Base-by-base conservation (phyloP, 1,139 yeast species). In the Suhomyces taliae region DNA sequence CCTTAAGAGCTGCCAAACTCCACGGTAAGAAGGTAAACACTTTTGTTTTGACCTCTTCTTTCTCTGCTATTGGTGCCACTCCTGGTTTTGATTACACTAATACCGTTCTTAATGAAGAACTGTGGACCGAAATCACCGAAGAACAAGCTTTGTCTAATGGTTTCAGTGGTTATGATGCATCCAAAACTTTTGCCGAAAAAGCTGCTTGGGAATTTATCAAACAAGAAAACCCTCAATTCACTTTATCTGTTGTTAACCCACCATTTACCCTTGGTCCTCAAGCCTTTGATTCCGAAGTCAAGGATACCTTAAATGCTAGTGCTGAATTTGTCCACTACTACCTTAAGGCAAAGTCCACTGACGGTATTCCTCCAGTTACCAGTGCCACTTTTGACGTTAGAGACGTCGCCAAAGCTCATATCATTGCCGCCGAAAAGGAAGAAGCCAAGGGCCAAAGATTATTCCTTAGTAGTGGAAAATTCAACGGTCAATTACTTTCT, bases 161-260 rank as follows among this genome's bases (percentile, higher is more conserved):
- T 14, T 14, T 49, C 7, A 12, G 40, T 12, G 71, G 76, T 0
- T 71, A 72, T 44, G 42, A 60, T 37, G 72, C 61, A 0, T 68
- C 74, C 10, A 72, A 72, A 53, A 61, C 65, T 4, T 52, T 61
- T 51, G 80, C 79, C 12, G 80, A 69, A 57, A 59, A 58, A 52
- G 69, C 74, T 1, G 76, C 82, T 1, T 79, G 87, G 83, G 74
- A 78, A 3, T 81, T 77, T 51, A 62, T 76, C 31, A 57, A 68
- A 43, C 51, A 54, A 8, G 57, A 67, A 34, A 65, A 66, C 4
- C 76, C 79, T 10, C 45, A 44, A 38, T 59, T 54, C 43, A 44
- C 46, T 9, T 37, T 57, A 6, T 47, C 51, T 38, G 42, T 50
- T 8, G 48, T 59, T 14, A 55, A 57, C 48, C 65, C 66, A 4